A percentile compares a stretch with the other conserved stretches of the same genome.
Evolutionary conservation across 2,329 filamentous ascomycete species (phyloP).

Genomic region (Hypomyces perniciosus): DNA sequence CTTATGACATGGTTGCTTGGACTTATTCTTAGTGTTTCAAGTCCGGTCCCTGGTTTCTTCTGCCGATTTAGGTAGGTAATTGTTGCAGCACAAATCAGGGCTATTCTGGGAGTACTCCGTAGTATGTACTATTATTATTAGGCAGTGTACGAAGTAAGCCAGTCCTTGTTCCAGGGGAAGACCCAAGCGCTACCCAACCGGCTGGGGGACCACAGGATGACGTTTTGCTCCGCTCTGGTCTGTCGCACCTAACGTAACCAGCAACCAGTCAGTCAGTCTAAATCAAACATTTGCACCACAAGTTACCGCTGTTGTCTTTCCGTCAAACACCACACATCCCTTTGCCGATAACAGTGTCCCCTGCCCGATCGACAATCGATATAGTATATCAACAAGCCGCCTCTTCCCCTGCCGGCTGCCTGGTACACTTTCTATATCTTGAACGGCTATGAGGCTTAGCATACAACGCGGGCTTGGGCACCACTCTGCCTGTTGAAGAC

Average conservation of each 20-base stretch:
- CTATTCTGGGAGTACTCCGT: too few species aligned
- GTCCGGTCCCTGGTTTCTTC: too few species aligned
- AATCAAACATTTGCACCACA: not conserved
- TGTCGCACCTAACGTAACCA: not conserved
- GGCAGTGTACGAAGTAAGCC: too few species aligned
- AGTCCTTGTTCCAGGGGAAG: not conserved
- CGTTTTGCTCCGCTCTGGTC: not conserved
- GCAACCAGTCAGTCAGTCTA: not conserved
- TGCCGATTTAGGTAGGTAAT: too few species aligned
- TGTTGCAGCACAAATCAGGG: too few species aligned
- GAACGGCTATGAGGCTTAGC: slow-evolving; percentile 26
- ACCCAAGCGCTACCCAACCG: not conserved
- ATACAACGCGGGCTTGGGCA: slow-evolving; percentile 22
- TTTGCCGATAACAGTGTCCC: not conserved
- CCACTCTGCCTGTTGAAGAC: slow-evolving; percentile 25
- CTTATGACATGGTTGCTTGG: too few species aligned
- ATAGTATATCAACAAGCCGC: not conserved
- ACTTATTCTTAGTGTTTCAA: too few species aligned
- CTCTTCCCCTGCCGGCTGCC: slow-evolving; percentile 4
- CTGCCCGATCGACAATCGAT: not conserved
- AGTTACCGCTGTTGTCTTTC: not conserved
- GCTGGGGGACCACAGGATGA: not conserved
- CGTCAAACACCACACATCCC: slow-evolving; percentile 1
- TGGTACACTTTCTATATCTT: slow-evolving; percentile 1
- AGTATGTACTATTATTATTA: too few species aligned